These are phyloP conservation scores for Globisporangium splendens DNA, from an alignment of 352 stramenopile genomes.

Conservation along the genomic window DNA sequence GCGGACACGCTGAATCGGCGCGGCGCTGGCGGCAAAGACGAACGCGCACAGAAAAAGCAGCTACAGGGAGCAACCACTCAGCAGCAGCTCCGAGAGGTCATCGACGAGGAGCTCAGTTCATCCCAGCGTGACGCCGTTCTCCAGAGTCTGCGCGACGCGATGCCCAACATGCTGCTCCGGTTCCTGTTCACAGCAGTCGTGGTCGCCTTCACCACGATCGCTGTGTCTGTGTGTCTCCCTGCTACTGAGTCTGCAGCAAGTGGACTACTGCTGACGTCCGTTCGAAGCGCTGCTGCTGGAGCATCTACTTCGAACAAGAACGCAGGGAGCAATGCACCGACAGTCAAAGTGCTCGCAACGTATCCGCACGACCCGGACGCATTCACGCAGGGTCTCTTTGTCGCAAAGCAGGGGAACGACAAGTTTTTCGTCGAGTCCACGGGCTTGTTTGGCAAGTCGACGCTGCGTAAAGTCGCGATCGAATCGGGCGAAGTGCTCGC, in stretches of 20 bases:
- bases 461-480: conserved; percentile 84
- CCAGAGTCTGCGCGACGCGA: conserved; percentile 15
- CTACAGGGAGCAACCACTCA: neutral
- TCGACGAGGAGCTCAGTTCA: neutral
- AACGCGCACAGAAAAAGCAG: neutral
- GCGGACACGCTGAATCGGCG: conserved; percentile 11
- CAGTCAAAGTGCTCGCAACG: conserved; percentile 57
- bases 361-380: conserved; percentile 78
- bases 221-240: conserved; percentile 10
- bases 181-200: conserved; percentile 23
- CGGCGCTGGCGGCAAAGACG: neutral
- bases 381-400: conserved; percentile 85
- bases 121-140: conserved; percentile 1
- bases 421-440: conserved; percentile 92
- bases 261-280: neutral
- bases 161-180: conserved; percentile 33
- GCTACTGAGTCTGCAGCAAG: too few species aligned
- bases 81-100: conserved; percentile 1
- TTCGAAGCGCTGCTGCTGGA: too few species aligned
- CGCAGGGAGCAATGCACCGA: conserved; percentile 10
- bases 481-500: conserved; percentile 73
- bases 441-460: conserved; percentile 86
- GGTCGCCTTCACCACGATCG: conserved; percentile 22
- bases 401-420: conserved; percentile 40
- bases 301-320: too few species aligned